Conservation (phyloP, 1,284 basidiomycete species). For the Cerioporus squamosus region DNA sequence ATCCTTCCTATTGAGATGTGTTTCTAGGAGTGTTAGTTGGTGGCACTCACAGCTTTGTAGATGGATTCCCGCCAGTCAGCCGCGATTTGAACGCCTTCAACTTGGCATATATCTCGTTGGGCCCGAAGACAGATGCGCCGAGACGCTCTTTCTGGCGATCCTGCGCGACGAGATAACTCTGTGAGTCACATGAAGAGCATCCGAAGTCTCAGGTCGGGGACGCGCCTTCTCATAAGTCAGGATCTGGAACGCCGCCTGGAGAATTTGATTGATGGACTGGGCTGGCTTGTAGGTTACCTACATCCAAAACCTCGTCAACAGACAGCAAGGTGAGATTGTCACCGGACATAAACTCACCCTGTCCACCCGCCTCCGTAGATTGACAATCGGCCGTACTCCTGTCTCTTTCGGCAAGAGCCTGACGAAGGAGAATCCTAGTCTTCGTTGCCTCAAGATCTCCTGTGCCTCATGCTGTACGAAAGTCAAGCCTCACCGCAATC, state of each 20-base stretch:
- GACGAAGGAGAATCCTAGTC: slow-evolving; percentile 84
- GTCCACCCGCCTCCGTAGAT: slow-evolving; percentile 69
- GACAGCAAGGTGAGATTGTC: not conserved
- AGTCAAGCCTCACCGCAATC: not conserved
- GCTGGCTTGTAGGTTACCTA: slow-evolving; percentile 17
- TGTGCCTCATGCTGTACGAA: slow-evolving; percentile 58
- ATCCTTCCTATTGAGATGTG: not conserved
- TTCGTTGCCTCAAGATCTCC: slow-evolving; percentile 68
- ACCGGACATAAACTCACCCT: slow-evolving; percentile 30
- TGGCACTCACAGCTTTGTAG: slow-evolving; percentile 53
- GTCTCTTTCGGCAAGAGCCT: slow-evolving; percentile 93
- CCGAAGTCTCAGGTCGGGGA: too few relatives aligned
- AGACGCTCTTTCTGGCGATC: slow-evolving; percentile 64
- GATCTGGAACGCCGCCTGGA: slow-evolving; percentile 85
- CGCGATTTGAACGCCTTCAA: slow-evolving; percentile 74
- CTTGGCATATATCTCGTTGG: slow-evolving; percentile 79
- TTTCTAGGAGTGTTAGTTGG: not conserved
- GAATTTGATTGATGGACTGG: slow-evolving; percentile 84
- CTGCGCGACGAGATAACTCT: slow-evolving; percentile 41
- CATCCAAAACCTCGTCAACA: not conserved
- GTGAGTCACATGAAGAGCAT: not conserved
- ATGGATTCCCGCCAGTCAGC: slow-evolving; percentile 44
- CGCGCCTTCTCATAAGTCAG: slow-evolving; percentile 84
- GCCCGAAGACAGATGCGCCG: slow-evolving; percentile 83
- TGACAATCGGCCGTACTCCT: slow-evolving; percentile 95